phyloP scores from a whole-genome alignment of 257 asterid species.

The Anisodus tanguticus region DNA sequence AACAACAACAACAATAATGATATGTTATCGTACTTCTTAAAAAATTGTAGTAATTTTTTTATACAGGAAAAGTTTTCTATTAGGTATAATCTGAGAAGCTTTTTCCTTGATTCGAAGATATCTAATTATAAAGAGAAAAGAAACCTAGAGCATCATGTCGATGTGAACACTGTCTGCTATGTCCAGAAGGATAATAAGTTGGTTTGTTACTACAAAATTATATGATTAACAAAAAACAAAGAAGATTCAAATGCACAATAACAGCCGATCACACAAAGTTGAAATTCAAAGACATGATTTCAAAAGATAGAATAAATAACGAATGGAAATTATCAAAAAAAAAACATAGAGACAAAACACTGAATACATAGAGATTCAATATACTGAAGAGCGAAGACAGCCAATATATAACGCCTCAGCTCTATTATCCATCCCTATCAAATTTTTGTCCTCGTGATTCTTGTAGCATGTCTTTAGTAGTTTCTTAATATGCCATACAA shows the following conservation, averaged over 20 bases:
- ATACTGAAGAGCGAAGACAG: not conserved
- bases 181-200: not conserved
- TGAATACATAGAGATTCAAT: not conserved
- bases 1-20: not conserved
- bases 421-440: not conserved
- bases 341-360: not conserved
- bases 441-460: not conserved
- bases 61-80: not conserved
- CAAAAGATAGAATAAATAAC: not conserved
- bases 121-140: constrained; percentile 13
- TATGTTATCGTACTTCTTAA: too few relatives aligned
- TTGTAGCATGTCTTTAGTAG: not conserved
- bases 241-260: not conserved
- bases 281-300: constrained; percentile 5
- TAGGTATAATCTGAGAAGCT: not conserved
- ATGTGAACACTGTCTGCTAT: constrained; percentile 17
- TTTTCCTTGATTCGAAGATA: not conserved
- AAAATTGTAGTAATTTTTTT: not conserved
- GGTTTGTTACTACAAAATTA: not conserved
- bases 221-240: not conserved
- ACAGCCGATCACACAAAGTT: not conserved
- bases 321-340: not conserved
- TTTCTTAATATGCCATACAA: not conserved
- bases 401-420: not conserved
- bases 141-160: not conserved